Base-by-base conservation (phyloP, 768 basidiomycete genomes). In the Suillus subaureus region DNA sequence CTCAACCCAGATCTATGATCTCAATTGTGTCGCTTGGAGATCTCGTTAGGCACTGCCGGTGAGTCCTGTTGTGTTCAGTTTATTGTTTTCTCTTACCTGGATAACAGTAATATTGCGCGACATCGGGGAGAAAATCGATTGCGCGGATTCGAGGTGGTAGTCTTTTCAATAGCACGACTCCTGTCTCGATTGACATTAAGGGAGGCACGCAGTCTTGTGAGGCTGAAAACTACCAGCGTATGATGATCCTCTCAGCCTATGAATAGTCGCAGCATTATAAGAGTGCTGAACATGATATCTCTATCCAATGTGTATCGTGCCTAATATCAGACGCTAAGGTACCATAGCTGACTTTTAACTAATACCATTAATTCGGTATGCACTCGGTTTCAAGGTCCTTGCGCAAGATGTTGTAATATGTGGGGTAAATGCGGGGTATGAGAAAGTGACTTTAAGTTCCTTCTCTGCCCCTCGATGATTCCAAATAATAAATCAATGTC, bases 1-100 rank as follows among this genome's bases (percentile, higher is more conserved):
- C 82, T 94, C 64, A 94, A 94, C 71, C 93, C 92, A 2, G 93
- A 94, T 76, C 72, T 94, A 64, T 92, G 70, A 80, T 13, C 21
- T 52, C 12, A 51, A 15, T 21, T 52, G 39, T 40, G 40, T 21
- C 6, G 16, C 39, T 21, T 3, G 23, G 31, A 39, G 23, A 18
- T 18, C n/a, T 40, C 1, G 23, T 58, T 26, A 23, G 56, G 16
- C 51, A 54, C 21, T 54, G 21, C 21, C 11, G 6, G 40, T 42
- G 18, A 42, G 58, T 12, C 12, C 16, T 60, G 18, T 21, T 28
- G 9, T 40, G 18, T 12, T 23, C 18, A 12, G 40, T 39, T 26
- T 40, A 4, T 13, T 11, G 16, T 21, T 28, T 42, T 60, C 0
- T 42, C 40, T 28, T 3, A 58, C 9, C 7, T 58, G 39, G 5